Evolutionary conservation across 1,284 basidiomycete species (phyloP), one percentile per base, ranked within the genome.

Genomic region (Trichosporon sp.): DNA sequence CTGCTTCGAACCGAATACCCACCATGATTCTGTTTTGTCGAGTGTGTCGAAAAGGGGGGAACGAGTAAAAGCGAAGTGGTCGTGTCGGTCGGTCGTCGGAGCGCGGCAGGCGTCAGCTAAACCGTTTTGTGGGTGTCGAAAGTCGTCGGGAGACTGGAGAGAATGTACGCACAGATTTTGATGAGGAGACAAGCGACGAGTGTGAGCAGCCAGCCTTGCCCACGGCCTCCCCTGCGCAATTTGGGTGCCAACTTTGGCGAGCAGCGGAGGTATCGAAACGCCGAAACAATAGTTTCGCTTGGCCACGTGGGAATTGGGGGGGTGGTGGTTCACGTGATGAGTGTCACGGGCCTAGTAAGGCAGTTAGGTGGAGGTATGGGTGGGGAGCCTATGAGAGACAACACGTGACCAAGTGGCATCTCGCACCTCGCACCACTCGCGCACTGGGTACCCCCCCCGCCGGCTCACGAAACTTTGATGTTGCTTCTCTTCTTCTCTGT

Each of bases 81-180:
- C n/a, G 35, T 31, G 48, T 21, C 26, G 26, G 40, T 64, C 32
- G 59, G 12, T 10, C 31, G 59, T 63, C 59, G 59, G 26, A 37
- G 31, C 61, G 32, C 38, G 16, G 71, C 59, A 48, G 32, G 46
- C n/a, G 72, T 68, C 71, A 70, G 71, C 67, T 65, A 31, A 64
- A 64, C 11, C 14, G 26, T 8, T 51, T 65, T 59, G 37, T 35
- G 5, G 35, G 37, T 43, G 59, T 35, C 14, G 31, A 10, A 37
- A 8, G 65, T 31, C 21, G 56, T 8, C 14, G 32, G 38, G 38
- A 40, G 38, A 12, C 8, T 37, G 12, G 14, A 63, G 31, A 35
- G 59, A 37, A 51, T 16, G 51, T 63, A 68, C 70, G 68, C 70
- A 70, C 68, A 68, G 65, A 59, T 74, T 71, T 70, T 74, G 73